Percentiles rank a stretch among this genome's conserved stretches.
Conservation (phyloP, 2,329 filamentous ascomycete genomes). For the Teratosphaeria gauchensis region DNA sequence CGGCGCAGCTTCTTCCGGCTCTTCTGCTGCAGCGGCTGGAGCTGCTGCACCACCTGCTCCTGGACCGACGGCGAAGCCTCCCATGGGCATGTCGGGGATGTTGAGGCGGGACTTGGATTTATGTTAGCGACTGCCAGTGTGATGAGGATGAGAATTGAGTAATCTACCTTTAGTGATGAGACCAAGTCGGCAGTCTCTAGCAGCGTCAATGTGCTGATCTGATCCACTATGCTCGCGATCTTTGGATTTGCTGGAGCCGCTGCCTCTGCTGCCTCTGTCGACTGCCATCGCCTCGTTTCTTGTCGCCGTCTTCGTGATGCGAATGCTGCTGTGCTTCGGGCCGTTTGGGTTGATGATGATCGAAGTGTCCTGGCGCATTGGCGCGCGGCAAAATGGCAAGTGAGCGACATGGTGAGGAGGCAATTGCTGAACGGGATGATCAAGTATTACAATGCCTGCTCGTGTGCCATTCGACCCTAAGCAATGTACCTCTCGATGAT, state of each 20-base stretch:
- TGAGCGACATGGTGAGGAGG: conserved; percentile 32
- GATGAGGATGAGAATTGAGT: background rate
- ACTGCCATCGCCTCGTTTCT: conserved; percentile 68
- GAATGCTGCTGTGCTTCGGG: conserved; percentile 18
- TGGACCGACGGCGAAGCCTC: conserved; percentile 67
- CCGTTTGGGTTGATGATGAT: conserved; percentile 13
- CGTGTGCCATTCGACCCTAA: background rate
- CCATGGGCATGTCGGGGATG: conserved; percentile 94
- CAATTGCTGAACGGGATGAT: background rate
- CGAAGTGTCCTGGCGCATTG: conserved; percentile 32
- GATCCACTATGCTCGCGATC: conserved; percentile 89
- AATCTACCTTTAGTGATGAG: conserved; percentile 75
- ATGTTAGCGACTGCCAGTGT: background rate
- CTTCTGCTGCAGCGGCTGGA: conserved; percentile 48
- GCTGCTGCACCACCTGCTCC: conserved; percentile 28
- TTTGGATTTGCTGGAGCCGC: conserved; percentile 63
- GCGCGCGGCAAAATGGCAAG: conserved; percentile 35
- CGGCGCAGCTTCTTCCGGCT: conserved; percentile 81
- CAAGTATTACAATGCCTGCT: background rate
- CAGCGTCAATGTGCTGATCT: conserved; percentile 96
- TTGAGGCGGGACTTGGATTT: conserved; percentile 70
- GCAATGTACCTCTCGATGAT: background rate
- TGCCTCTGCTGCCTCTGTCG: conserved; percentile 53
- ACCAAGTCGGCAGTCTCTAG: conserved; percentile 96
- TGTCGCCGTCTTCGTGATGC: conserved; percentile 14